Conservation (phyloP, 1,284 basidiomycete species). For the Cutaneotrichosporon sp. region DNA sequence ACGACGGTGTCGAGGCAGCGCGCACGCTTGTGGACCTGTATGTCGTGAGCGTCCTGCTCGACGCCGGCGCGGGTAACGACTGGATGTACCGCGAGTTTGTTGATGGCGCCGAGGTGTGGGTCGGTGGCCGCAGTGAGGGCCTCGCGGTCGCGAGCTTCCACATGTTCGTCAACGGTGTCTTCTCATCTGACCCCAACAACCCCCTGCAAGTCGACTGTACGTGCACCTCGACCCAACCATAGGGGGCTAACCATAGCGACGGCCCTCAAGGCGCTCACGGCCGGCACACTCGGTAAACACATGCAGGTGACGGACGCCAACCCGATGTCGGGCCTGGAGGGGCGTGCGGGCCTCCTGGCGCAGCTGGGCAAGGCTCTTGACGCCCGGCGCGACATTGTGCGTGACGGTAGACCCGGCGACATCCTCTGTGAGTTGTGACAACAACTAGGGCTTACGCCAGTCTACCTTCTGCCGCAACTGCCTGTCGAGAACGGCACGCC, state of each 20-base stretch:
- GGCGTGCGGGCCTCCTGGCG: slow-evolving; percentile 69
- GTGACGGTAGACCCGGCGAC: slow-evolving; percentile 68
- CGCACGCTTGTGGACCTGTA: slow-evolving; percentile 81
- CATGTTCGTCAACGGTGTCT: slow-evolving; percentile 80
- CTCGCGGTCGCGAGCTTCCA: slow-evolving; percentile 85
- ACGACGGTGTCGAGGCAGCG: slow-evolving; percentile 56
- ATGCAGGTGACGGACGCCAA: slow-evolving; percentile 76
- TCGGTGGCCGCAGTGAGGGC: slow-evolving; percentile 76
- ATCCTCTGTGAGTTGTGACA: slow-evolving; percentile 58
- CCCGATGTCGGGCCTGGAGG: slow-evolving; percentile 85
- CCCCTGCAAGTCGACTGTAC: slow-evolving; percentile 73
- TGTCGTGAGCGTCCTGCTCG: slow-evolving; percentile 85
- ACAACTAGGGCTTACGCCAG: slow-evolving; percentile 7
- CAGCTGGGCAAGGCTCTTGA: slow-evolving; percentile 67
- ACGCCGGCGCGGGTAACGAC: slow-evolving; percentile 80
- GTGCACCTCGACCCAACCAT: slow-evolving; percentile 7
- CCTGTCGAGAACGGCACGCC: neutral
- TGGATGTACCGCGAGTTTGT: slow-evolving; percentile 71
- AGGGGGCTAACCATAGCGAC: slow-evolving; percentile 53
- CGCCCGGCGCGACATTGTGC: slow-evolving; percentile 60
- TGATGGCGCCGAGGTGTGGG: slow-evolving; percentile 33
- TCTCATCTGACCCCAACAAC: slow-evolving; percentile 58
- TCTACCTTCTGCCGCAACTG: slow-evolving; percentile 24
- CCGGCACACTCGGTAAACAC: slow-evolving; percentile 59
- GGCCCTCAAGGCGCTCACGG: slow-evolving; percentile 63